Percentiles rank a stretch among this genome's conserved stretches.
Conservation (phyloP, 257 asterid species). For the Rehmannia glutinosa region DNA sequence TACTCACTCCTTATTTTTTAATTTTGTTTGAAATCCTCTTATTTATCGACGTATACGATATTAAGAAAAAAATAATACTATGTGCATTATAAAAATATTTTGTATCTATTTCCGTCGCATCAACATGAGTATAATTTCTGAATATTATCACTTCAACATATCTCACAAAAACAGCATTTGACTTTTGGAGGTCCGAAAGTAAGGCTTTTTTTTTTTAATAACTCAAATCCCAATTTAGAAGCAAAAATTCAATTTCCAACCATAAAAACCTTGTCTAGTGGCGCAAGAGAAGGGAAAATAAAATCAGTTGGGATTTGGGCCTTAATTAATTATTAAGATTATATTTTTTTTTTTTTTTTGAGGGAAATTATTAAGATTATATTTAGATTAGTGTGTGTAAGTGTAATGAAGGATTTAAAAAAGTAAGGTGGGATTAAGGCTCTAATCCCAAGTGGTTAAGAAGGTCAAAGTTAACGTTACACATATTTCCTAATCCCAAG, state of each 20-base stretch:
- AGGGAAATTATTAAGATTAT: no score
- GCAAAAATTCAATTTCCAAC: constrained; percentile 22
- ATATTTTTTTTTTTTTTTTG: no score
- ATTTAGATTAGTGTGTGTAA: constrained; percentile 12
- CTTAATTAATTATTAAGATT: background rate
- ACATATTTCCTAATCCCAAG: background rate
- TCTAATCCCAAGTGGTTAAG: constrained; percentile 18
- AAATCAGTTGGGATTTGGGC: constrained; percentile 27
- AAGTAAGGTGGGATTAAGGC: background rate
- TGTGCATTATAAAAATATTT: no score
- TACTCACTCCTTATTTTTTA: no score
- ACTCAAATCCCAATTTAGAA: constrained; percentile 17
- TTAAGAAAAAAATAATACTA: no score
- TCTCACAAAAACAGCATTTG: background rate
- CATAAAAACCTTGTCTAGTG: constrained; percentile 33
- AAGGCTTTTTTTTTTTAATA: constrained; percentile 2
- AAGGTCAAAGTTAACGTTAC: background rate
- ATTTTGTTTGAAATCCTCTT: no score
- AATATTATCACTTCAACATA: no score
- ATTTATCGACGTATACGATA: no score
- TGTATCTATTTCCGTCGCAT: background rate
- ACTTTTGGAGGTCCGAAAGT: background rate
- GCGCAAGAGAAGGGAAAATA: constrained; percentile 34
- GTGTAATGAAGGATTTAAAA: constrained; percentile 17
- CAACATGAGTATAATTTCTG: no score